These are phyloP conservation scores for Aureobasidium sp. DNA, from an alignment of 2,329 filamentous ascomycete genomes.

Conservation along the genomic window DNA sequence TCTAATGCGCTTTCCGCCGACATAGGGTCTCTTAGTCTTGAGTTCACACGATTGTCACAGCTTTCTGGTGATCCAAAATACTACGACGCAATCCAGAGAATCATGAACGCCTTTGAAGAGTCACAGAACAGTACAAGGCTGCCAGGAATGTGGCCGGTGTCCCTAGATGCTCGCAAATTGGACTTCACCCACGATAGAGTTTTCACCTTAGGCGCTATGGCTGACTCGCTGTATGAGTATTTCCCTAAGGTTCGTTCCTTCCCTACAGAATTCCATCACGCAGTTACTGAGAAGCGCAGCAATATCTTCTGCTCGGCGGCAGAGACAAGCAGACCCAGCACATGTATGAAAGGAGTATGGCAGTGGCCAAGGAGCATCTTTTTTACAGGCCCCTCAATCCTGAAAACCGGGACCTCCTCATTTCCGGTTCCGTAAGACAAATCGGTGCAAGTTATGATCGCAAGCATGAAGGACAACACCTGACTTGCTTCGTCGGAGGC, in stretches of 20 bases:
- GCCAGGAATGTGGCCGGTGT: constrained; percentile 57
- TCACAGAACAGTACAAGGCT: constrained; percentile 49
- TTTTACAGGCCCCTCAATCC: constrained; percentile 39
- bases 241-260: constrained; percentile 21
- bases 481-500: constrained; percentile 64
- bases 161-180: constrained; percentile 39
- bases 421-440: constrained; percentile 42
- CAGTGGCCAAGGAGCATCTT: constrained; percentile 42
- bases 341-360: constrained; percentile 43
- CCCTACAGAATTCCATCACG: no score
- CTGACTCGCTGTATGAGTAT: constrained; percentile 31
- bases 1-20: constrained; percentile 39
- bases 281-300: background rate
- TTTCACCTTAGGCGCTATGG: constrained; percentile 29
- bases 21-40: constrained; percentile 53
- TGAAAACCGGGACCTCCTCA: constrained; percentile 38
- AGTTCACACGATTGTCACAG: constrained; percentile 59
- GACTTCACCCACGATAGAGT: constrained; percentile 25
- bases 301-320: constrained; percentile 24
- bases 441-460: constrained; percentile 21
- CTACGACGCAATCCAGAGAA: constrained; percentile 55
- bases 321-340: constrained; percentile 33
- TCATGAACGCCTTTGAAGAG: constrained; percentile 49
- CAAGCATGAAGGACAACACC: constrained; percentile 47
- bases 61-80: constrained; percentile 53